Conservation (phyloP, 345 rosid species). For the Salix udensis region DNA sequence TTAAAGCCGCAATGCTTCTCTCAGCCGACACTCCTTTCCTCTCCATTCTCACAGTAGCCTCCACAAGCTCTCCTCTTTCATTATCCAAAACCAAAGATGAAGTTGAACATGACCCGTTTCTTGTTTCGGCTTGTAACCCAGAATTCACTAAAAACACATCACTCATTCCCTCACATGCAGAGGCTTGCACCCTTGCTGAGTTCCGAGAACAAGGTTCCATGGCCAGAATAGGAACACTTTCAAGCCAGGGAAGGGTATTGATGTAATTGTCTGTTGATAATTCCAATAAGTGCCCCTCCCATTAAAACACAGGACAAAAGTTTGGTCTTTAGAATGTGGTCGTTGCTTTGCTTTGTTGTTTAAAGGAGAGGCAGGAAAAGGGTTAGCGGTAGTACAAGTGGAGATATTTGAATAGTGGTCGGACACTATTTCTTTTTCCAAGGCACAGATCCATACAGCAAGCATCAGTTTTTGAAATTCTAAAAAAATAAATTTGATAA, state of each 20-base stretch:
- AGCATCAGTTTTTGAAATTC: no score
- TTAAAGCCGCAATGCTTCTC: conserved; percentile 52
- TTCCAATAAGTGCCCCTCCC: background rate
- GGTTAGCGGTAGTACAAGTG: background rate
- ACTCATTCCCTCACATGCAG: conserved; percentile 1
- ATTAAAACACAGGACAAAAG: background rate
- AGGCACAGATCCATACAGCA: background rate
- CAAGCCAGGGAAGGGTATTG: background rate
- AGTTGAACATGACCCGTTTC: conserved; percentile 6
- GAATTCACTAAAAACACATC: conserved; percentile 2
- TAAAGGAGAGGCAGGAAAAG: background rate
- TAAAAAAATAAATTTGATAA: no score
- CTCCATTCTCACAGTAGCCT: conserved; percentile 40
- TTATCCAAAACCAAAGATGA: conserved; percentile 49
- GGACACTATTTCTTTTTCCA: background rate
- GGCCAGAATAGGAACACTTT: background rate
- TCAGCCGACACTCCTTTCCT: conserved; percentile 49
- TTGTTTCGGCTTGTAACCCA: conserved; percentile 4
- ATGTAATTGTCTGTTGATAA: background rate
- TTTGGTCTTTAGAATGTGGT: background rate
- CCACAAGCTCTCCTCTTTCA: conserved; percentile 54
- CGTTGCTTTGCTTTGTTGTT: background rate
- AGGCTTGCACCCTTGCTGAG: background rate
- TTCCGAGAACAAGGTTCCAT: conserved; percentile 7
- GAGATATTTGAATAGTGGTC: background rate